Evolutionary conservation across 352 stramenopile species (phyloP).

Genomic region (Pythium diclinum): DNA sequence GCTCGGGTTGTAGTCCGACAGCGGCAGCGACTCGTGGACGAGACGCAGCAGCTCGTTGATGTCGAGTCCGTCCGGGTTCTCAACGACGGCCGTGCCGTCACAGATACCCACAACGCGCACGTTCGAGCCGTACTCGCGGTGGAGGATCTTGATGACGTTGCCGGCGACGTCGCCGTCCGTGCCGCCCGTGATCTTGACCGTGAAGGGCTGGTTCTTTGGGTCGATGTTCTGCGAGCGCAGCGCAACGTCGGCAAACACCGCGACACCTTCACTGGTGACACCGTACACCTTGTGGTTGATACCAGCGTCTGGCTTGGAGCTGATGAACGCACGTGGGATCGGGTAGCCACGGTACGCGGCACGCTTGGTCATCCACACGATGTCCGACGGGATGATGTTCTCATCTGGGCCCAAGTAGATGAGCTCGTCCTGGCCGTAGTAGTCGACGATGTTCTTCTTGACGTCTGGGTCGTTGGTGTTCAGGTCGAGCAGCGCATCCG

Average conservation of each 20-base stretch:
- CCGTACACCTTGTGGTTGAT: conserved; percentile 89
- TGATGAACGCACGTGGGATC: conserved; percentile 83
- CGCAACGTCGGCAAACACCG: conserved; percentile 75
- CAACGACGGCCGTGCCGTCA: conserved; percentile 92
- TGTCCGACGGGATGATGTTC: conserved; percentile 90
- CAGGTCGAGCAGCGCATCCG: conserved; percentile 74
- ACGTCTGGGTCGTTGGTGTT: conserved; percentile 73
- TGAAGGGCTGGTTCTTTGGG: conserved; percentile 65
- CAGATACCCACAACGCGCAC: conserved; percentile 92
- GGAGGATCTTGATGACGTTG: conserved; percentile 96
- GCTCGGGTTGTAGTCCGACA: conserved; percentile 71
- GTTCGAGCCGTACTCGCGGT: conserved; percentile 91
- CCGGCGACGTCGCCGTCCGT: conserved; percentile 97
- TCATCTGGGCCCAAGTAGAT: conserved; percentile 84
- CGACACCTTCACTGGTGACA: conserved; percentile 79
- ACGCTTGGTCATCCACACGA: conserved; percentile 83
- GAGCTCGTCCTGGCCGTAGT: conserved; percentile 81
- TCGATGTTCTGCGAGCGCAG: conserved; percentile 76
- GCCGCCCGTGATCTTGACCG: conserved; percentile 90
- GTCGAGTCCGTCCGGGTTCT: conserved; percentile 95
- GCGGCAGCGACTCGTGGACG: conserved; percentile 86
- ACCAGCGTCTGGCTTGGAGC: conserved; percentile 76
- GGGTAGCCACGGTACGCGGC: conserved; percentile 74
- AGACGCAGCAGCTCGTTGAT: conserved; percentile 94
- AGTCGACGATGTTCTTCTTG: conserved; percentile 71